Evolutionary conservation across 2,329 filamentous ascomycete genomes (phyloP).

Genomic region (Scedosporium apiospermum): DNA sequence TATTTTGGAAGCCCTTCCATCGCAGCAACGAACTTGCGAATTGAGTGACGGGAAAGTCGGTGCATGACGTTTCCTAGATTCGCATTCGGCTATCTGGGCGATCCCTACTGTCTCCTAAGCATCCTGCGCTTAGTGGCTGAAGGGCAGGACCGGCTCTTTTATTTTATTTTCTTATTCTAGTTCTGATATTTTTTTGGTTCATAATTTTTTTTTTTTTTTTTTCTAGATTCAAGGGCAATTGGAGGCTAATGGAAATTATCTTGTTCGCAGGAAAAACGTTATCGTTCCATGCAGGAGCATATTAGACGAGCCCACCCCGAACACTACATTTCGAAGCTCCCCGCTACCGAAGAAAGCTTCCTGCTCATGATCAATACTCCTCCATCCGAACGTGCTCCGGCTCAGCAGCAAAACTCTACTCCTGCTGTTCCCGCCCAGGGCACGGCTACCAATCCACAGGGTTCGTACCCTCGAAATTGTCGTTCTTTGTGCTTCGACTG

Average conservation of each 20-base stretch:
- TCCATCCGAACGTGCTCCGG: slow-evolving; percentile 56
- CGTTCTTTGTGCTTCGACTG: not conserved
- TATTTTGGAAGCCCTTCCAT: no score
- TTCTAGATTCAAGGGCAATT: not conserved
- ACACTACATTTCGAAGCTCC: slow-evolving; percentile 95
- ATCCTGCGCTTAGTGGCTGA: no score
- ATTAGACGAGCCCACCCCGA: slow-evolving; percentile 95
- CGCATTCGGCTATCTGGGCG: no score
- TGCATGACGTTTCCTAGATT: no score
- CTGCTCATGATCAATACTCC: slow-evolving; percentile 89
- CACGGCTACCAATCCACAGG: slow-evolving; percentile 13
- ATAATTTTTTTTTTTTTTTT: not conserved
- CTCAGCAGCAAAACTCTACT: slow-evolving; percentile 20
- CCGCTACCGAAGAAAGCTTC: slow-evolving; percentile 97
- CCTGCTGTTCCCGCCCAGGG: slow-evolving; percentile 19
- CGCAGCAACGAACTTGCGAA: not conserved
- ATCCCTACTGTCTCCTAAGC: no score
- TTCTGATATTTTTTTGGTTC: not conserved
- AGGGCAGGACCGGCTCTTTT: no score
- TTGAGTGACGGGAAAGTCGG: no score
- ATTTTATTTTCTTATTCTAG: no score
- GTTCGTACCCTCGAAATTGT: slow-evolving; percentile 12
- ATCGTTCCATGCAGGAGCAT: slow-evolving; percentile 98
- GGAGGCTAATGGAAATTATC: not conserved
- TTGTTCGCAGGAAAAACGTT: slow-evolving; percentile 72